Percentiles rank a stretch among this genome's conserved stretches.
Conservation (phyloP, 2,329 filamentous ascomycete species). For the Colletotrichum plurivorum region DNA sequence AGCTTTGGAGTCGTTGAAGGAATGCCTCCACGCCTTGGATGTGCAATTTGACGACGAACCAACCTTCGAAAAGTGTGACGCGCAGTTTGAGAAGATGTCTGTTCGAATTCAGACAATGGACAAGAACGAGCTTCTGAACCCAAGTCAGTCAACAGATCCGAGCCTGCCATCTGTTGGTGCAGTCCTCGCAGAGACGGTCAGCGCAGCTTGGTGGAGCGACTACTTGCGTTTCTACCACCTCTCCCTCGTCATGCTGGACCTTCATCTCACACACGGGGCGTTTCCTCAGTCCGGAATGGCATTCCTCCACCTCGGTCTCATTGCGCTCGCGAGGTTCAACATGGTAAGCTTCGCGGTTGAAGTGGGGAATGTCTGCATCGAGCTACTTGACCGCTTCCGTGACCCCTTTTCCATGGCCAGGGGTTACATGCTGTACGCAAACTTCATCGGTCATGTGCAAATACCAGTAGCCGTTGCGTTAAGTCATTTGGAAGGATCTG, state of each 20-base stretch:
- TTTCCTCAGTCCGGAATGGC: conserved; percentile 79
- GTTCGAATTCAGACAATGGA: conserved; percentile 72
- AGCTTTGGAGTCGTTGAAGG: conserved; percentile 79
- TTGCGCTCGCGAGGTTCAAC: conserved; percentile 78
- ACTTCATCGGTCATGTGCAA: conserved; percentile 80
- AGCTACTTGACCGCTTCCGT: conserved; percentile 73
- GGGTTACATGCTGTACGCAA: conserved; percentile 77
- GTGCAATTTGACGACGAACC: conserved; percentile 76
- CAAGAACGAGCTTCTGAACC: conserved; percentile 59
- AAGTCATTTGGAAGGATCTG: conserved; percentile 72
- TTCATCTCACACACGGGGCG: conserved; percentile 74
- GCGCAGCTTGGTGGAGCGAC: conserved; percentile 82
- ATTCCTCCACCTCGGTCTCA: conserved; percentile 77
- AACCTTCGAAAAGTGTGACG: conserved; percentile 83
- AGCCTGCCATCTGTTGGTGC: conserved; percentile 75
- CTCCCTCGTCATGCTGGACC: conserved; percentile 75
- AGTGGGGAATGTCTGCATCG: conserved; percentile 73
- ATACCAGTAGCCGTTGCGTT: conserved; percentile 72
- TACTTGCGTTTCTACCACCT: conserved; percentile 80
- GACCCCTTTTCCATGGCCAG: conserved; percentile 77
- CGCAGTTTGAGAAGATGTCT: conserved; percentile 76
- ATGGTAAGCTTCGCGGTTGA: conserved; percentile 78
- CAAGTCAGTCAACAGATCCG: conserved; percentile 62
- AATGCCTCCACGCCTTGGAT: conserved; percentile 79
- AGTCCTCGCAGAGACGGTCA: conserved; percentile 78